These are phyloP conservation scores for Echinosophora koreensis DNA, from an alignment of 306 rosid genomes.

Conservation along the genomic window DNA sequence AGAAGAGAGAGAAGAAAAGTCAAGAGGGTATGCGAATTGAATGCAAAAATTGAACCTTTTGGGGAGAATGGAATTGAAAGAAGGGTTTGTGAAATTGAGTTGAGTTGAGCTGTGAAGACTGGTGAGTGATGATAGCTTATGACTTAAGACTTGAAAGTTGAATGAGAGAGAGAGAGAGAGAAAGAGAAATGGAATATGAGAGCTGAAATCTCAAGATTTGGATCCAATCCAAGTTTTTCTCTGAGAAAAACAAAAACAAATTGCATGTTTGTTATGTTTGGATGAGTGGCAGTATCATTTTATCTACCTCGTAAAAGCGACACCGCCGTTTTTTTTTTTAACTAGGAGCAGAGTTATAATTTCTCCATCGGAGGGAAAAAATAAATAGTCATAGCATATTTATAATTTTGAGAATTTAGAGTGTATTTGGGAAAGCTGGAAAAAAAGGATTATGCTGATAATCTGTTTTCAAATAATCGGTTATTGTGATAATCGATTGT, in stretches of 20 bases:
- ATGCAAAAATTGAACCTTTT: constrained; percentile 40
- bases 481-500: no score
- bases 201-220: constrained; percentile 32
- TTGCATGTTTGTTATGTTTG: not conserved
- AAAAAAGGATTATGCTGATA: no score
- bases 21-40: constrained; percentile 44
- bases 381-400: no score
- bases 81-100: not conserved
- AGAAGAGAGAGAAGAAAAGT: constrained; percentile 29
- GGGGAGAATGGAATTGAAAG: not conserved
- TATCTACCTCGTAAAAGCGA: no score
- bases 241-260: not conserved
- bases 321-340: no score
- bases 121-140: not conserved
- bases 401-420: no score
- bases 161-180: constrained; percentile 9
- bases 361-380: no score
- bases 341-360: no score
- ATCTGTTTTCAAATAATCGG: no score
- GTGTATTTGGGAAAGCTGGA: no score
- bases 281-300: no score
- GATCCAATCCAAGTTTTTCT: constrained; percentile 38
- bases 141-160: not conserved
- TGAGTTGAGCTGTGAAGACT: constrained; percentile 12
- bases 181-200: not conserved